Percentiles rank a stretch among this genome's conserved stretches.
These are phyloP conservation scores for Talaromyces stipitatus DNA, from an alignment of 495 filamentous ascomycete genomes.

Conservation along the genomic window DNA sequence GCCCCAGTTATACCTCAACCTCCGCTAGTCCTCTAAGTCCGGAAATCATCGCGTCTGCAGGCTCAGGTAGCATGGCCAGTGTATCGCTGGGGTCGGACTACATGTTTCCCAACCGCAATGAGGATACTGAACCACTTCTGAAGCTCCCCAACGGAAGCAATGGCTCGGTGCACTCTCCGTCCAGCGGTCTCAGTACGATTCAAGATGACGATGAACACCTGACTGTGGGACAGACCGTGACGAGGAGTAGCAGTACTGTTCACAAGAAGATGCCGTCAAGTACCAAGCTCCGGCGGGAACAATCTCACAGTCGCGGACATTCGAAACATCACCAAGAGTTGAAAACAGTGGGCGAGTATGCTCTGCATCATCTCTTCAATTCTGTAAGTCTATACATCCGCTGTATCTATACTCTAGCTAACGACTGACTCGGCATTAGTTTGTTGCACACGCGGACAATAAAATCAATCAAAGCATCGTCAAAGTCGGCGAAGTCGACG, in stretches of 20 bases:
- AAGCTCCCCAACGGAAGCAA: slow-evolving; percentile 17
- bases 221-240: slow-evolving; percentile 15
- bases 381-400: slow-evolving; percentile 46
- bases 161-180: slow-evolving; percentile 16
- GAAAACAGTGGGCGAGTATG: slow-evolving; percentile 94
- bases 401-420: not conserved
- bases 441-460: slow-evolving; percentile 76
- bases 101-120: slow-evolving; percentile 14
- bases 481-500: slow-evolving; percentile 64
- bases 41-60: slow-evolving; percentile 68
- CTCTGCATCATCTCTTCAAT: slow-evolving; percentile 91
- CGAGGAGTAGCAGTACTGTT: slow-evolving; percentile 9
- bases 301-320: slow-evolving; percentile 73
- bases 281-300: slow-evolving; percentile 57
- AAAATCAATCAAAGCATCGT: slow-evolving; percentile 83
- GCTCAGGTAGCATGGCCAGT: slow-evolving; percentile 11
- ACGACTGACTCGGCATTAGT: slow-evolving; percentile 29
- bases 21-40: slow-evolving; percentile 76
- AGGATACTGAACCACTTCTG: slow-evolving; percentile 25
- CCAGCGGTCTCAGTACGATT: slow-evolving; percentile 31
- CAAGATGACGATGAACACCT: slow-evolving; percentile 30
- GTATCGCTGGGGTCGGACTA: slow-evolving; percentile 18
- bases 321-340: slow-evolving; percentile 69
- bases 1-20: slow-evolving; percentile 64
- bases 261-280: slow-evolving; percentile 43